Base-by-base conservation (phyloP, 306 rosid species). In the Senna tora region DNA sequence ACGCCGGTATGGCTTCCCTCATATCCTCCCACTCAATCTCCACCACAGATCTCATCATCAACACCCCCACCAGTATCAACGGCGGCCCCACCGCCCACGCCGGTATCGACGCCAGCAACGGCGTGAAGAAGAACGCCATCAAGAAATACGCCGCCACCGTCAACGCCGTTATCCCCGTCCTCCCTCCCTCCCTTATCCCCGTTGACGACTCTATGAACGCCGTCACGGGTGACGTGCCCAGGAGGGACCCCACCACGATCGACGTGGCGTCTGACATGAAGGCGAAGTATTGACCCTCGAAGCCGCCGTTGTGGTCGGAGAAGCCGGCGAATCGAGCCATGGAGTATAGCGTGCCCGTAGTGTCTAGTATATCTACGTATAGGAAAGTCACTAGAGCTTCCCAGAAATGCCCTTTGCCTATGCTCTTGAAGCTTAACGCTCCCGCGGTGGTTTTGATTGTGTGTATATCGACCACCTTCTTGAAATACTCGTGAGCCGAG, bases 1-100 rank as follows among this genome's bases (percentile, higher is more conserved):
- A 95, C 17, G 99, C 99, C 25, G 99, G 99, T 19, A 95, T 89
- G 0, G 96, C 99, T 53, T 95, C 87, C 74, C 83, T 71, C 99
- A 95, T 95, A 50, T 95, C 97, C 5, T 91, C 81, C 99, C 99
- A 95, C 9, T 95, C 75, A 14, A 95, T 82, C 78, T 95, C 97
- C 69, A 89, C 96, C 69, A 95, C 96, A 1, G 99, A 85, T 32
- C 79, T 89, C 97, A 95, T 95, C 99, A 95, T 95, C 83, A 95
- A 19, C 30, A 95, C 99, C 0, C 99, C 99, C 16, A 95, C 99
- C 65, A 95, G 36, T 19, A 95, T 91, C 89, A 95, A 47, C 77
- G 99, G 99, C 28, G 99, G 97, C 4, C 99, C 99, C 72, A 95
- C 99, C 68, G 99, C 99, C 99, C 99, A 95, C 4, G 96, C 89